Percentiles rank a stretch among this genome's conserved stretches.
Conservation (phyloP, 2,329 filamentous ascomycete species). For the Paraconiothyrium brasiliense region DNA sequence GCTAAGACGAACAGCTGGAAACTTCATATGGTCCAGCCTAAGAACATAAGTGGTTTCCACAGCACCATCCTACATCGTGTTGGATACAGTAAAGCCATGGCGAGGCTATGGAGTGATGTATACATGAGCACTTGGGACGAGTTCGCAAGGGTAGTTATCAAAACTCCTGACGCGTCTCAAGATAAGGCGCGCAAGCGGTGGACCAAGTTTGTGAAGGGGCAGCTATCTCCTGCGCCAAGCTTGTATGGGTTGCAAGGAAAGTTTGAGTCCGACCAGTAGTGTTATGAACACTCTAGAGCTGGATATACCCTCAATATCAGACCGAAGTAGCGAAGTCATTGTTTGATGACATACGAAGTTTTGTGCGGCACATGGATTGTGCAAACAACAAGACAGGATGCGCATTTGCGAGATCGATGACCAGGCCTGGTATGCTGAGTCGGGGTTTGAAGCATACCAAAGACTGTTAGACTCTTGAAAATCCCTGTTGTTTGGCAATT, state of each 20-base stretch:
- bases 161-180: neutral
- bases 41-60: too few species aligned
- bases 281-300: too few species aligned
- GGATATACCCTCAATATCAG: too few species aligned
- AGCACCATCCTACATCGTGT: neutral
- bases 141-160: constrained; percentile 10
- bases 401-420: too few species aligned
- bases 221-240: constrained; percentile 1
- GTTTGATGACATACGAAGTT: too few species aligned
- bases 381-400: too few species aligned
- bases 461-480: too few species aligned
- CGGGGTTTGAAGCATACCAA: too few species aligned
- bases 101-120: constrained; percentile 8
- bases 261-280: neutral
- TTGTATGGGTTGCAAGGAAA: constrained; percentile 4
- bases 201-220: constrained; percentile 6
- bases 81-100: constrained; percentile 3
- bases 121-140: constrained; percentile 13
- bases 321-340: too few species aligned
- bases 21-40: constrained; percentile 5
- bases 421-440: too few species aligned
- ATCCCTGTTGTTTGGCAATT: too few species aligned
- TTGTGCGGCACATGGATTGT: too few species aligned
- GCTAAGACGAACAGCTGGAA: neutral
- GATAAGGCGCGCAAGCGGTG: neutral